Conservation (phyloP, 495 filamentous ascomycete species). For the Oidiodendron maius region DNA sequence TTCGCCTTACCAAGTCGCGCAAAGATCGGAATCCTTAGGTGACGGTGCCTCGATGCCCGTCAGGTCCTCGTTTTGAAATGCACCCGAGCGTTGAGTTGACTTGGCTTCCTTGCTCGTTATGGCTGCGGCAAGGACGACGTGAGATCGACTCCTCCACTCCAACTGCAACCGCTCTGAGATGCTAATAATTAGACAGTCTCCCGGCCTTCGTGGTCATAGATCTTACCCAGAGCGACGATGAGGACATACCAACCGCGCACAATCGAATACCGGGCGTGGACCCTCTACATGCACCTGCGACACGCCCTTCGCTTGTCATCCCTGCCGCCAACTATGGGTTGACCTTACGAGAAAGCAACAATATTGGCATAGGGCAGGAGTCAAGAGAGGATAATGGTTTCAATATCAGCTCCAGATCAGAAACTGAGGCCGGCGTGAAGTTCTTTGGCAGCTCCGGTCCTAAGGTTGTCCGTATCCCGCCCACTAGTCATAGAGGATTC, state of each 20-base stretch:
- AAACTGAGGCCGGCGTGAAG: too few species aligned
- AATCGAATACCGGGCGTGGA: background rate
- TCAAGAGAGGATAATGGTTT: too few species aligned
- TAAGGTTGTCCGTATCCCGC: too few species aligned
- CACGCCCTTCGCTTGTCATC: background rate
- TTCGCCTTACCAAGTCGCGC: too few species aligned
- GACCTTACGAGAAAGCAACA: background rate
- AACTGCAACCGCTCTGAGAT: background rate
- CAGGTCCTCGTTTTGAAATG: too few species aligned
- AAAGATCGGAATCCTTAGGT: too few species aligned
- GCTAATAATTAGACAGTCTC: background rate
- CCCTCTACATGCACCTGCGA: background rate
- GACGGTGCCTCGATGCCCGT: too few species aligned
- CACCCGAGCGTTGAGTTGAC: too few species aligned
- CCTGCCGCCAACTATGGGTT: background rate
- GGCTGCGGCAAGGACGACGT: conserved; percentile 1
- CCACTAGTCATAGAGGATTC: background rate
- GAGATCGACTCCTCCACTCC: background rate
- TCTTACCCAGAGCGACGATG: conserved; percentile 17
- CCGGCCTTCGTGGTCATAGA: conserved; percentile 5
- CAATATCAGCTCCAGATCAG: too few species aligned
- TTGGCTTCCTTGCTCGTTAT: background rate
- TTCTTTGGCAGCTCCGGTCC: too few species aligned
- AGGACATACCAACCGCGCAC: background rate
- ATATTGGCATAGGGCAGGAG: background rate